A percentile compares a stretch with the other conserved stretches of the same genome.
Evolutionary conservation across 2,329 filamentous ascomycete genomes (phyloP).

Genomic region (Trichoderma koningii): DNA sequence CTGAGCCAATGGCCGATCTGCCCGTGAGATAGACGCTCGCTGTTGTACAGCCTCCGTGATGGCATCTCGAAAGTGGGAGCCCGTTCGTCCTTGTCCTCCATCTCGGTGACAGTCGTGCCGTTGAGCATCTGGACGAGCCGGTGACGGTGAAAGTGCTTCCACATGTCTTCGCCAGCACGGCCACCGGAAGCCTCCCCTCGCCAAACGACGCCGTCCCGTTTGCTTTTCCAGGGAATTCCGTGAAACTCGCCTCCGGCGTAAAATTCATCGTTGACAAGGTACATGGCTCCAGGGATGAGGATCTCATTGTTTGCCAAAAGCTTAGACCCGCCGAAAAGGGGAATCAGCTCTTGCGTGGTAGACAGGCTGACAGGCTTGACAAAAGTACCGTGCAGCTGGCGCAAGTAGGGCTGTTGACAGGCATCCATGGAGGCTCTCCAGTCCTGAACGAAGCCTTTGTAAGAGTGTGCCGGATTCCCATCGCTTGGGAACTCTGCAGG

Average conservation of each 20-base stretch:
- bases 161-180: slow-evolving; percentile 54
- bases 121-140: slow-evolving; percentile 71
- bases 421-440: slow-evolving; percentile 61
- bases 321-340: slow-evolving; percentile 65
- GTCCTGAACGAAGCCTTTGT: slow-evolving; percentile 56
- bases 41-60: slow-evolving; percentile 46
- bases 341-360: slow-evolving; percentile 57
- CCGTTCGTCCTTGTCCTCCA: slow-evolving; percentile 46
- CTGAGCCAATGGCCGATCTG: slow-evolving; percentile 47
- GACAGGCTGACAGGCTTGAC: slow-evolving; percentile 55
- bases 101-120: slow-evolving; percentile 54
- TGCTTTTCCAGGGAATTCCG: slow-evolving; percentile 60
- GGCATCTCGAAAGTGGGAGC: slow-evolving; percentile 55
- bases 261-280: slow-evolving; percentile 58
- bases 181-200: slow-evolving; percentile 67
- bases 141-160: slow-evolving; percentile 71
- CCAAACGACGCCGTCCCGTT: slow-evolving; percentile 61
- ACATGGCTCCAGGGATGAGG: slow-evolving; percentile 65
- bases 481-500: slow-evolving; percentile 41
- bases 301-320: slow-evolving; percentile 65
- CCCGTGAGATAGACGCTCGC: slow-evolving; percentile 39
- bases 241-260: slow-evolving; percentile 59
- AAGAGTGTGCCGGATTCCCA: slow-evolving; percentile 42
- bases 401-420: slow-evolving; percentile 58
- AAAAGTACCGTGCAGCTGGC: slow-evolving; percentile 58